Base-by-base conservation (phyloP, 225 moss, liverwort and hornwort genomes). In the Polytrichum formosum region DNA sequence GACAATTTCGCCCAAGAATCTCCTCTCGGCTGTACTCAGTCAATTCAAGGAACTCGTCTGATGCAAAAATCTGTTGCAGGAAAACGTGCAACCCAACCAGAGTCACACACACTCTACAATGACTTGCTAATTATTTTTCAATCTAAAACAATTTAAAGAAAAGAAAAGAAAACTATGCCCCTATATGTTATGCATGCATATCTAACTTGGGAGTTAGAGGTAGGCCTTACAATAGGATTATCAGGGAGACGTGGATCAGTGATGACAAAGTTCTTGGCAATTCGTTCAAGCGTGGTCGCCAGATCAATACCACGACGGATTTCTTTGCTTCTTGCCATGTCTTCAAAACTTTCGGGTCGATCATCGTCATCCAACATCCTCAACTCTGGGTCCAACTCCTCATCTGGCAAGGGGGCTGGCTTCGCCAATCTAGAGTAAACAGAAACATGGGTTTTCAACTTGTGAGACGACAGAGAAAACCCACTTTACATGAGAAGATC, bases 231-330 rank as follows among this genome's bases (percentile, higher is more conserved):
- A 70, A 96, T 96, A 1, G 96, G 96, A 54, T 96, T 96, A 61
- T 96, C 96, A 37, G 96, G 96, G 46, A 96, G 82, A 26, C 96
- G 93, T 59, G 96, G 96, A 82, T 96, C 96, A 54, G 96, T 96
- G 67, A 96, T 96, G 30, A 96, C 96, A 6, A 96, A 96, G 67
- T 96, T 96, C 70, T 96, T 96, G 35, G 93, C 87, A 64, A 96
- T 96, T 67, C 96, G 96, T 73, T 96, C 96, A 30, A 96, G 83
- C 7, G 96, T 96, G 56, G 96, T 96, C 61, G 96, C 96, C 63
- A 96, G 74, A 74, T 96, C 96, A 65, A 96, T 96, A 53, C 96
- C 96, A 9, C 93, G 79, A 27, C 96, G 91, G 73, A 91, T 88
- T 55, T 91, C 91, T 54, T 73, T 90, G 28, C 83, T 87, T 31